phyloP scores from a whole-genome alignment of 2,329 filamentous ascomycete species.

The Calonectria leucothoes region DNA sequence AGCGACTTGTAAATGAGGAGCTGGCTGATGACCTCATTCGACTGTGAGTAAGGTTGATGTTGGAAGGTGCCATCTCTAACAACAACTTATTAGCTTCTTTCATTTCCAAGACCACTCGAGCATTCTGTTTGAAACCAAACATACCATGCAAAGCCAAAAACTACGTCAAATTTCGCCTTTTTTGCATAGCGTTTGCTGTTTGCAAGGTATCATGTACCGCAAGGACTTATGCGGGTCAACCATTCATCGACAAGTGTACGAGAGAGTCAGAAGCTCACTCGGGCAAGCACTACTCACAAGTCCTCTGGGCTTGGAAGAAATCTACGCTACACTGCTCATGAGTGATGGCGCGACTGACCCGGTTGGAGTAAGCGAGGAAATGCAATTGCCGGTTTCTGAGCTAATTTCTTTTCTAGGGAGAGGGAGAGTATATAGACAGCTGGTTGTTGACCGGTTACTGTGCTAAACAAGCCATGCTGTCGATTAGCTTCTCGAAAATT shows the following conservation, averaged over 20 bases:
- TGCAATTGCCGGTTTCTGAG: no score
- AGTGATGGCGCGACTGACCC: conserved; percentile 1
- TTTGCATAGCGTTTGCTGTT: conserved; percentile 10
- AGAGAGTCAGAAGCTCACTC: not conserved
- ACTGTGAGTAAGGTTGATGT: not conserved
- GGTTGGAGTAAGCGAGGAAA: not conserved
- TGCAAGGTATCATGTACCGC: conserved; percentile 4
- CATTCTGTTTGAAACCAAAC: not conserved
- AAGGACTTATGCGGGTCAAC: not conserved
- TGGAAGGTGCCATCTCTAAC: not conserved
- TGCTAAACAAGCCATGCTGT: conserved; percentile 7
- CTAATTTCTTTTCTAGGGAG: not conserved
- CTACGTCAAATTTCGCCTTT: not conserved
- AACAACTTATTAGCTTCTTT: not conserved
- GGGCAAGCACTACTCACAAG: not conserved
- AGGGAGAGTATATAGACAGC: conserved; percentile 13
- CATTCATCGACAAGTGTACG: not conserved
- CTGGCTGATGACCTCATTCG: not conserved
- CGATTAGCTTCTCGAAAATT: conserved; percentile 4
- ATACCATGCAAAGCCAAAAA: not conserved
- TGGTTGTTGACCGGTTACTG: conserved; percentile 14
- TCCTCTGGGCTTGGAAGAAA: not conserved
- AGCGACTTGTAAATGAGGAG: not conserved
- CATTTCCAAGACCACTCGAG: not conserved
- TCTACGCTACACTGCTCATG: conserved; percentile 8